Conservation (phyloP, 2,329 filamentous ascomycete genomes). For the Alternaria consortialis region DNA sequence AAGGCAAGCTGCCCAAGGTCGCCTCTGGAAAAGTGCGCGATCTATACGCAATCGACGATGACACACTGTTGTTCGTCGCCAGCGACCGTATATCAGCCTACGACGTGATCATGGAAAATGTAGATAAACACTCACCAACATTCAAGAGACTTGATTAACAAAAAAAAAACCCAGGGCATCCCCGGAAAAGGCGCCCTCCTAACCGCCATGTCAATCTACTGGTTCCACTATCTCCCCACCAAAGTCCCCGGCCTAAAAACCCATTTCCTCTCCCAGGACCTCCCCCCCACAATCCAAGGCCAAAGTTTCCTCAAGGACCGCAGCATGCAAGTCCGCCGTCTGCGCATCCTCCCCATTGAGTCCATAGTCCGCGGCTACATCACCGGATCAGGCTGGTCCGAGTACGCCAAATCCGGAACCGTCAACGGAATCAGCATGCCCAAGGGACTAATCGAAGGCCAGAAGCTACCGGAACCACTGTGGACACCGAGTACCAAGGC, state of each 20-base stretch:
- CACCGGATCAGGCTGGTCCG: constrained; percentile 83
- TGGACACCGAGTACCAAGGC: constrained; percentile 89
- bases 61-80: constrained; percentile 81
- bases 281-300: constrained; percentile 63
- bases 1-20: constrained; percentile 56
- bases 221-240: constrained; percentile 69
- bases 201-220: constrained; percentile 71
- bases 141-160: not conserved
- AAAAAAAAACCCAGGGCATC: constrained; percentile 63
- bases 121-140: constrained; percentile 48
- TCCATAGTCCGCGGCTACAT: constrained; percentile 91
- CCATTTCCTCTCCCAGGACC: constrained; percentile 68
- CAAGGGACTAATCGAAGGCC: constrained; percentile 73
- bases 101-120: constrained; percentile 88
- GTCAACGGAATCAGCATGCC: constrained; percentile 80
- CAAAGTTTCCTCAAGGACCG: constrained; percentile 59
- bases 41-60: constrained; percentile 75
- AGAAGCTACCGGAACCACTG: constrained; percentile 73
- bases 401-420: constrained; percentile 77
- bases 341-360: constrained; percentile 80
- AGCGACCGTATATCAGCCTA: constrained; percentile 95
- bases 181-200: constrained; percentile 73
- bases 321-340: constrained; percentile 78
- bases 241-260: constrained; percentile 67
- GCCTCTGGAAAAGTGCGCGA: constrained; percentile 81